Base-by-base conservation (phyloP, 2,329 filamentous ascomycete species). In the Pseudogymnoascus sp. region DNA sequence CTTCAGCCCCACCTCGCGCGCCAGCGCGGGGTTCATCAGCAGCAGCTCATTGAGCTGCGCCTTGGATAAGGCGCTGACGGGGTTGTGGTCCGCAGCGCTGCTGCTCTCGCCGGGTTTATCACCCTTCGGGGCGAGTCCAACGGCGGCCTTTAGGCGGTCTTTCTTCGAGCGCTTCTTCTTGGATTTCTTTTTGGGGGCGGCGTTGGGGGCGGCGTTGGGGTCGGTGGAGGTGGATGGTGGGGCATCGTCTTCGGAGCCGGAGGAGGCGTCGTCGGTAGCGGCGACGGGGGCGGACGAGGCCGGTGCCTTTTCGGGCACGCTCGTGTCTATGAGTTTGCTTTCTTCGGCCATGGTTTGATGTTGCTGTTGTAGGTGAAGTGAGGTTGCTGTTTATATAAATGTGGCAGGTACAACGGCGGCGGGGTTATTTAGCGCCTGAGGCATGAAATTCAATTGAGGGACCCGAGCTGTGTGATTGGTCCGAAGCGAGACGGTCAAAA, bases 21-120 rank as follows among this genome's bases (percentile, higher is more conserved):
- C 83, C 69, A 93, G 80, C 2, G 85, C 85, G n/a, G 87, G 88
- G 73, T 93, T 86, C 70, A 91, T 85, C 62, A 83, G 80, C 70
- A 90, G 83, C 65, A 95, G 81, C 68, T 91, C 85, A 65, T 84
- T 75, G 66, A 86, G 76, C 71, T 88, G 83, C 66, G 83, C 77
- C 42, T 80, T 77, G 31, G 81, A 82, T 63, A 87, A 77, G 59
- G 77, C 78, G 34, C 78, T 76, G 64, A 74, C 65, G 10, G 68
- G 63, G 60, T 83, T 80, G 69, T 82, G 80, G 69, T 81, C 79
- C 62, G 80, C 71, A 14, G 78, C 74, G 60, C 74, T 71, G 47
- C 77, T 59, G 29, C 65, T 67, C 45, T 60, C 54, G 29, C 59
- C 60, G 26, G 71, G 64, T 70, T 73, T 70, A 23, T 63, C 63